Conservation (phyloP, 2,329 filamentous ascomycete species). For the Colletotrichum filicis region DNA sequence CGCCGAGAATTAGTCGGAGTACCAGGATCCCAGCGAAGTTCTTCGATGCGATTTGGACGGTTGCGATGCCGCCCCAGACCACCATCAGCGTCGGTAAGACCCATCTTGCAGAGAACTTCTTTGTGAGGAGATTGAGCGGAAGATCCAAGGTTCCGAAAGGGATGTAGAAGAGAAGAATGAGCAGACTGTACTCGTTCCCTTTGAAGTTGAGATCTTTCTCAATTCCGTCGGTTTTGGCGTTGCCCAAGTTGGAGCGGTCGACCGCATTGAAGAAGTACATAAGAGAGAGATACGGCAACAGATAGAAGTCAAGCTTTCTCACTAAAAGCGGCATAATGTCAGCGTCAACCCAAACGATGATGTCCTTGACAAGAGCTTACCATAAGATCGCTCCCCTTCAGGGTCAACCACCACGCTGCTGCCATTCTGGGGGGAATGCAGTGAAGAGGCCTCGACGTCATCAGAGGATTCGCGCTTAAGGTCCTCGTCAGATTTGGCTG, state of each 20-base stretch:
- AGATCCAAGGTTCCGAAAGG: background rate
- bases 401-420: background rate
- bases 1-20: background rate
- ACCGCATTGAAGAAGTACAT: conserved; percentile 17
- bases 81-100: background rate
- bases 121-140: background rate
- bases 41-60: background rate
- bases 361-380: background rate
- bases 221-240: conserved; percentile 4
- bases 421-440: background rate
- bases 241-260: conserved; percentile 9
- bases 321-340: background rate
- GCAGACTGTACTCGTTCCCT: conserved; percentile 4
- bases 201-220: conserved; percentile 6
- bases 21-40: background rate
- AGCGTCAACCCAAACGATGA: background rate
- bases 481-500: background rate
- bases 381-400: background rate
- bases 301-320: background rate
- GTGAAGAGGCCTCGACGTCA: background rate
- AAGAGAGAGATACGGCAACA: background rate
- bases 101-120: background rate
- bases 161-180: conserved; percentile 8
- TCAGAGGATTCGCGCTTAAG: background rate
- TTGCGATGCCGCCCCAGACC: background rate